These are phyloP conservation scores for Tarenaya hassleriana DNA, from an alignment of 345 rosid genomes.

Conservation along the genomic window DNA sequence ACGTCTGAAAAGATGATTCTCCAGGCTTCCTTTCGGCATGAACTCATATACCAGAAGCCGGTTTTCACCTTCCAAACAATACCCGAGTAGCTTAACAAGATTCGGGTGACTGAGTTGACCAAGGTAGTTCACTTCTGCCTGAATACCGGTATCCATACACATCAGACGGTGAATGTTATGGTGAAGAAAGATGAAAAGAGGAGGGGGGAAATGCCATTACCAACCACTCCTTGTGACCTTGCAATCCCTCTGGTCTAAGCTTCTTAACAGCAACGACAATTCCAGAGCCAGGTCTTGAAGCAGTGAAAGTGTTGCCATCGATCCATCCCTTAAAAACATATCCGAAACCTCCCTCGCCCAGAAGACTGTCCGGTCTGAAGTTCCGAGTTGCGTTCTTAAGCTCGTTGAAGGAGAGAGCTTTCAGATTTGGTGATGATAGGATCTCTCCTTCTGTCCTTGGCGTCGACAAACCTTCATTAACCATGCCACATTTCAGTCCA, in stretches of 20 bases:
- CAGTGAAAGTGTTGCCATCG: conserved; percentile 56
- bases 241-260: conserved; percentile 92
- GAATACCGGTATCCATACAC: conserved; percentile 24
- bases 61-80: conserved; percentile 61
- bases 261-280: conserved; percentile 94
- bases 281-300: conserved; percentile 84
- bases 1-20: conserved; percentile 59
- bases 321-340: conserved; percentile 95
- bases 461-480: conserved; percentile 56
- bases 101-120: conserved; percentile 73
- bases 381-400: conserved; percentile 84
- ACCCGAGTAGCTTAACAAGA: conserved; percentile 70
- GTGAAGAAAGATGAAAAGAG: neutral
- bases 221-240: conserved; percentile 99
- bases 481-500: conserved; percentile 24
- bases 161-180: neutral
- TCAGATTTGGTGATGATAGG: conserved; percentile 75
- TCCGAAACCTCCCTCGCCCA: conserved; percentile 98
- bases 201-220: conserved; percentile 31
- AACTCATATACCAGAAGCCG: conserved; percentile 69
- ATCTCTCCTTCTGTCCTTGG: conserved; percentile 94
- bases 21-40: conserved; percentile 76
- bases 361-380: conserved; percentile 80
- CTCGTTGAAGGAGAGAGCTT: conserved; percentile 71
- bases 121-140: conserved; percentile 76